Percentiles rank a stretch among this genome's conserved stretches.
Conservation (phyloP, 768 basidiomycete genomes). For the Termitomyces sp. region DNA sequence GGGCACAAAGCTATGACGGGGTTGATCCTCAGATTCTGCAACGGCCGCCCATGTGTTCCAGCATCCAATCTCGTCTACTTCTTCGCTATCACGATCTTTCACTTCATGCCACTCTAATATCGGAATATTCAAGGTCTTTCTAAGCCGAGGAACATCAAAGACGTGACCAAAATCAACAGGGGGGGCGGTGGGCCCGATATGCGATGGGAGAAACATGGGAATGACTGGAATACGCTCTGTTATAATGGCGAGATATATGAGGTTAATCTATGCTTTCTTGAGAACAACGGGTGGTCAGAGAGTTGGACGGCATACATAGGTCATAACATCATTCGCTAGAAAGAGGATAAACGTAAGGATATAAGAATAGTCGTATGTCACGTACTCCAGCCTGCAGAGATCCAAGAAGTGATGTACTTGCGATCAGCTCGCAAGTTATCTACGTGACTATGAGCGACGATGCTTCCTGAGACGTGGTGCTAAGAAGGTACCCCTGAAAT, state of each 20-base stretch:
- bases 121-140: constrained; percentile 35
- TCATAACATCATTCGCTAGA: constrained; percentile 75
- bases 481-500: constrained; percentile 45
- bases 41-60: constrained; percentile 49
- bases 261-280: constrained; percentile 33
- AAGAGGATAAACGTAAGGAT: constrained; percentile 3
- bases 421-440: constrained; percentile 59
- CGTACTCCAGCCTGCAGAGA: constrained; percentile 75
- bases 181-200: constrained; percentile 43
- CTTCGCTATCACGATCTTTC: constrained; percentile 37
- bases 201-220: constrained; percentile 52
- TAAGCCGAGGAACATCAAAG: constrained; percentile 52
- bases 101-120: constrained; percentile 63
- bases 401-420: constrained; percentile 70
- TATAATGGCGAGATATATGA: constrained; percentile 54
- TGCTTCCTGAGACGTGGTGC: background rate
- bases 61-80: constrained; percentile 46
- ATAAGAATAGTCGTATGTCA: constrained; percentile 10
- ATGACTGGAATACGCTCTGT: constrained; percentile 57
- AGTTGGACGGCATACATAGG: constrained; percentile 35
- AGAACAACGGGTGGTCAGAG: background rate
- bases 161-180: constrained; percentile 53
- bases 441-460: constrained; percentile 15
- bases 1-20: constrained; percentile 33
- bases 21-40: constrained; percentile 30